These are phyloP conservation scores for Cardamine occulta DNA, from an alignment of 345 rosid species.

Conservation along the genomic window DNA sequence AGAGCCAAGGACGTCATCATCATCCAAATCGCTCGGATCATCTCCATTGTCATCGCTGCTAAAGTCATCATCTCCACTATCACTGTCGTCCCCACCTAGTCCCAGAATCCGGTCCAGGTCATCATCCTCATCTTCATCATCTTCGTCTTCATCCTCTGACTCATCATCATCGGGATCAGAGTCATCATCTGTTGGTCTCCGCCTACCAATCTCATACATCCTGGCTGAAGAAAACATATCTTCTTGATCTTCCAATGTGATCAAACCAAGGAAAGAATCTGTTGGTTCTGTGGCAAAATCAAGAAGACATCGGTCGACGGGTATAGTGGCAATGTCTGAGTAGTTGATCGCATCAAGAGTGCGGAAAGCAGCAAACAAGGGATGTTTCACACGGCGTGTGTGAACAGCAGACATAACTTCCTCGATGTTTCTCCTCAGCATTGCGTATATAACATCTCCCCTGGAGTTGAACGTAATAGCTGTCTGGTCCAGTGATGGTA, in stretches of 20 bases:
- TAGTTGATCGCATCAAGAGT: slow-evolving; percentile 92
- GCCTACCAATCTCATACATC: slow-evolving; percentile 89
- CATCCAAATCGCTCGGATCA: slow-evolving; percentile 64
- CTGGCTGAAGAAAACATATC: slow-evolving; percentile 92
- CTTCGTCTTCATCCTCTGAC: slow-evolving; percentile 92
- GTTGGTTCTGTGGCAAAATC: slow-evolving; percentile 94
- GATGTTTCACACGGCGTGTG: slow-evolving; percentile 88
- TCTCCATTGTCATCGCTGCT: slow-evolving; percentile 69
- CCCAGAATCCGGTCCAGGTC: slow-evolving; percentile 75
- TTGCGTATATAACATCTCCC: slow-evolving; percentile 96
- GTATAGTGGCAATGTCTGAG: slow-evolving; percentile 88
- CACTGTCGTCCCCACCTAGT: slow-evolving; percentile 66
- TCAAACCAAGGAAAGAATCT: slow-evolving; percentile 86
- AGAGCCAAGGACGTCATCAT: slow-evolving; percentile 59
- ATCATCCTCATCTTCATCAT: slow-evolving; percentile 66
- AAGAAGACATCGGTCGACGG: slow-evolving; percentile 93
- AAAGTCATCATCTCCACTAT: slow-evolving; percentile 77
- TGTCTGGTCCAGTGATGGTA: slow-evolving; percentile 93
- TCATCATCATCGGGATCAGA: slow-evolving; percentile 97
- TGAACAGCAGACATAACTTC: slow-evolving; percentile 90
- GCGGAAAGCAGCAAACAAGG: slow-evolving; percentile 82
- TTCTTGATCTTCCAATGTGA: slow-evolving; percentile 95
- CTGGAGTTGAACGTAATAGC: slow-evolving; percentile 82
- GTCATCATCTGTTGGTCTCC: slow-evolving; percentile 94
- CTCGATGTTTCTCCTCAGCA: slow-evolving; percentile 91